A percentile compares a stretch with the other conserved stretches of the same genome.
Conservation (phyloP, 352 stramenopile species). For the Blastocystis sp. region DNA sequence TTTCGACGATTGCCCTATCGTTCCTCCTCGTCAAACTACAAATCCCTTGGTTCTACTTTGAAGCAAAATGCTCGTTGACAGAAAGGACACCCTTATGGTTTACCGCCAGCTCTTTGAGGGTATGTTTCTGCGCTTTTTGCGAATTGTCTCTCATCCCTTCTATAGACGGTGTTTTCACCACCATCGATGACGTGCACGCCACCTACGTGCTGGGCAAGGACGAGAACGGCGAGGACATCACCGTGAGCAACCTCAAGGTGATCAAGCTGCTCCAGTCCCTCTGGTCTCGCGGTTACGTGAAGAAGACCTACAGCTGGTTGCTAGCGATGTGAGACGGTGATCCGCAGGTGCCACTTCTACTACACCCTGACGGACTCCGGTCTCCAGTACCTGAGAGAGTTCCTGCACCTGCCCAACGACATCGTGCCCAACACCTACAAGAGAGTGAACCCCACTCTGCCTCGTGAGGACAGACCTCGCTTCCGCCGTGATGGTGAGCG, state of each 20-base stretch:
- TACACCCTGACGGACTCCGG: constrained; percentile 97
- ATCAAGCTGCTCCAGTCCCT: constrained; percentile 97
- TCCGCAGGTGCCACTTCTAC: constrained; percentile 83
- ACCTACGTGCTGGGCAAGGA: constrained; percentile 71
- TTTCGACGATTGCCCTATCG: too few relatives aligned
- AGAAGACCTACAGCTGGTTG: constrained; percentile 98
- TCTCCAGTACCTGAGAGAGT: constrained; percentile 96
- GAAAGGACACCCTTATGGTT: constrained; percentile 64
- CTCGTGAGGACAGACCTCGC: constrained; percentile 63
- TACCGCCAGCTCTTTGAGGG: constrained; percentile 68
- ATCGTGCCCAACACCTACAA: constrained; percentile 97
- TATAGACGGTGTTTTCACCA: constrained; percentile 53
- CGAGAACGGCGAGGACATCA: constrained; percentile 89
- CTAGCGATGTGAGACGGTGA: constrained; percentile 69
- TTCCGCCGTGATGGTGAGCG: constrained; percentile 23
- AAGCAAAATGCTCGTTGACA: constrained; percentile 67
- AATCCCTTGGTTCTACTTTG: constrained; percentile 37
- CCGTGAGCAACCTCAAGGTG: constrained; percentile 96
- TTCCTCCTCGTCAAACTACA: not conserved
- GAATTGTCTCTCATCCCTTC: not conserved
- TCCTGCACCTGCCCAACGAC: constrained; percentile 93
- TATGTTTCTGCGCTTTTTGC: not conserved
- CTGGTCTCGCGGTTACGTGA: constrained; percentile 91
- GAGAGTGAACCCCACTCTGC: constrained; percentile 79
- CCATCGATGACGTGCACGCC: constrained; percentile 24